Base-by-base conservation (phyloP, 1,139 yeast species). In the Suhomyces chickasaworum region DNA sequence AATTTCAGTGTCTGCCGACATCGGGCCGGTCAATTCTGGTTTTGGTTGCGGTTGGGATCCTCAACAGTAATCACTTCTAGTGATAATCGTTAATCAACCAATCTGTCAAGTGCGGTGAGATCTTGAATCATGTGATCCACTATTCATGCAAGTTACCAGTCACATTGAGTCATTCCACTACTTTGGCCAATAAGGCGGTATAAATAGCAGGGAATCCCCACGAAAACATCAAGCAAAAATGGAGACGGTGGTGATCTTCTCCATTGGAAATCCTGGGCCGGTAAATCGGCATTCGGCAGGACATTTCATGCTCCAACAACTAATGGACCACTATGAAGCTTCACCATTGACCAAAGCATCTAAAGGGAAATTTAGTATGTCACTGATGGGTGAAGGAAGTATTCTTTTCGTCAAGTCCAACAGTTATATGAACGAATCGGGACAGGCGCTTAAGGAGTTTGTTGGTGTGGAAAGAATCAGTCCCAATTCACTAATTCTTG, bases 241-340 rank as follows among this genome's bases (percentile, higher is more conserved):
- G 43, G 47, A 44, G 8, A 34, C 39, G 23, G 44, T 68, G 9
- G 60, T 71, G 1, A 48, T 73, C 22, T 67, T 71, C 47, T 72
- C 78, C 5, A 61, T 74, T 23, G 78, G 79, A 1, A 74, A 74
- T 51, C 78, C 78, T 1, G 78, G 78, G 0, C 65, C 69, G 1
- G 54, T 63, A 15, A 66, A 59, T 22, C 58, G 78, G 12, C 79
- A 74, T 47, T 73, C 78, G 0, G 60, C 65, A 2, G 78, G 78
- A 7, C 78, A 74, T 50, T 54, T 59, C 42, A 66, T 64, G 38
- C 60, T 73, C n/a, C 61, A 63, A 38, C 53, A 59, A 22, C 47
- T 72, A 7, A 57, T 66, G 43, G 56, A 58, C 1, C 58, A 58
- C 21, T 62, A 60, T 41, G 64, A 60, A 1, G 66, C 66, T 22